Percentiles rank a stretch among this genome's conserved stretches.
phyloP scores from a whole-genome alignment of 805 yeast genomes.

The Cyberlindnera nakhonratchasimensis region DNA sequence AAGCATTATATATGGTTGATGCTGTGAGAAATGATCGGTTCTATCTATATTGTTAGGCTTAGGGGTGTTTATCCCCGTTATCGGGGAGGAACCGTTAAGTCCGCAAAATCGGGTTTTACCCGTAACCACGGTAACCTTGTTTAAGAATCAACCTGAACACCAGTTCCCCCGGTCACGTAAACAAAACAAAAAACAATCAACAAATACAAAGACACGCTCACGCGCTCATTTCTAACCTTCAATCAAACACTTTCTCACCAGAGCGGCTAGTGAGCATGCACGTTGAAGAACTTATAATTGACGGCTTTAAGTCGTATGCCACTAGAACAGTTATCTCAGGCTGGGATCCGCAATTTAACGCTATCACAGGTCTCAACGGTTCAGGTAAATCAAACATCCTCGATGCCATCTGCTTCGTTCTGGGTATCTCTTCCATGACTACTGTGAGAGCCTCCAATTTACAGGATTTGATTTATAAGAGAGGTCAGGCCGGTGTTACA shows the following conservation, averaged over 20 bases:
- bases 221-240: too few species aligned
- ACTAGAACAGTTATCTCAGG: slow-evolving; percentile 91
- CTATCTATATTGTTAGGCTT: too few species aligned
- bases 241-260: too few species aligned
- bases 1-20: too few species aligned
- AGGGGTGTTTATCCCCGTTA: not conserved
- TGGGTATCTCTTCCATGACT: slow-evolving; percentile 93
- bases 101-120: not conserved
- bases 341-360: slow-evolving; percentile 97
- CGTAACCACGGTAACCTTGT: slow-evolving; percentile 6
- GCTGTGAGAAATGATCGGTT: too few species aligned
- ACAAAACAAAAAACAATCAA: slow-evolving; percentile 13
- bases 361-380: slow-evolving; percentile 96
- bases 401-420: slow-evolving; percentile 97
- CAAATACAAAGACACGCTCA: slow-evolving; percentile 1
- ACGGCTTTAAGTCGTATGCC: slow-evolving; percentile 97
- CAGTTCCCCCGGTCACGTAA: slow-evolving; percentile 12
- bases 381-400: slow-evolving; percentile 95
- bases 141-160: slow-evolving; percentile 10
- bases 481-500: slow-evolving; percentile 98
- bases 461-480: slow-evolving; percentile 91
- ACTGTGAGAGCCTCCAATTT: slow-evolving; percentile 90
- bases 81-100: not conserved
- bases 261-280: slow-evolving; percentile 17
- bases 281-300: slow-evolving; percentile 94